Evolutionary conservation across 116 monocot species (phyloP).

Genomic region (Zostera marina): DNA sequence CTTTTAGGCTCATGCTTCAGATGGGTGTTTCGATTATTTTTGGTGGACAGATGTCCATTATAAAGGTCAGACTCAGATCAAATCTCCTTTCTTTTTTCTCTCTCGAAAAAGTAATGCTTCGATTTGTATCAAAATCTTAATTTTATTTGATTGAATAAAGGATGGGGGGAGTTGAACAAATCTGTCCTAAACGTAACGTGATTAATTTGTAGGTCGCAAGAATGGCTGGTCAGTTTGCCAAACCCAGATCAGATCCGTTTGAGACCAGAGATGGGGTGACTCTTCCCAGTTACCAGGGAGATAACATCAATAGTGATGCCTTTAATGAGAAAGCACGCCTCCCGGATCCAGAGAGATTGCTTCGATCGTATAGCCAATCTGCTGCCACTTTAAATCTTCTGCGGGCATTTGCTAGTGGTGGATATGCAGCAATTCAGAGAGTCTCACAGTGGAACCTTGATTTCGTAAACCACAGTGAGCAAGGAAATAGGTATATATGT

Average conservation of each 20-base stretch:
- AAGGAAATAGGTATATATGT: slow-evolving; percentile 39
- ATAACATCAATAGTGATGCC: slow-evolving; percentile 45
- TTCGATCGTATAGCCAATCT: slow-evolving; percentile 39
- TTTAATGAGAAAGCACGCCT: slow-evolving; percentile 49
- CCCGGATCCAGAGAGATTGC: slow-evolving; percentile 47
- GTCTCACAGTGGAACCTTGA: slow-evolving; percentile 70
- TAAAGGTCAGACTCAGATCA: slow-evolving; percentile 29
- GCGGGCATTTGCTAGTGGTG: slow-evolving; percentile 62
- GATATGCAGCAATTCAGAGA: slow-evolving; percentile 53
- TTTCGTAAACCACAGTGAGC: slow-evolving; percentile 47
- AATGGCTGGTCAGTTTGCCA: slow-evolving; percentile 71
- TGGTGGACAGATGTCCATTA: slow-evolving; percentile 57
- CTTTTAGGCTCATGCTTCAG: slow-evolving; percentile 43
- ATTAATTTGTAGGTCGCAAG: slow-evolving; percentile 39
- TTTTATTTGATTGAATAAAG: too few relatives aligned
- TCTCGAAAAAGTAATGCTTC: background rate
- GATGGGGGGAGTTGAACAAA: background rate
- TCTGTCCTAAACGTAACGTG: background rate
- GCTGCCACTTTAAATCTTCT: slow-evolving; percentile 62
- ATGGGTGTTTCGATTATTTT: slow-evolving; percentile 43
- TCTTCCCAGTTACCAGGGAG: slow-evolving; percentile 57
- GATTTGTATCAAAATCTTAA: background rate
- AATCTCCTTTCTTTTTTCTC: background rate
- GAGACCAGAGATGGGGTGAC: slow-evolving; percentile 40
- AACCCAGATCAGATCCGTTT: slow-evolving; percentile 52